Evolutionary conservation across 345 rosid species (phyloP).

Genomic region (Excoecaria agallocha): DNA sequence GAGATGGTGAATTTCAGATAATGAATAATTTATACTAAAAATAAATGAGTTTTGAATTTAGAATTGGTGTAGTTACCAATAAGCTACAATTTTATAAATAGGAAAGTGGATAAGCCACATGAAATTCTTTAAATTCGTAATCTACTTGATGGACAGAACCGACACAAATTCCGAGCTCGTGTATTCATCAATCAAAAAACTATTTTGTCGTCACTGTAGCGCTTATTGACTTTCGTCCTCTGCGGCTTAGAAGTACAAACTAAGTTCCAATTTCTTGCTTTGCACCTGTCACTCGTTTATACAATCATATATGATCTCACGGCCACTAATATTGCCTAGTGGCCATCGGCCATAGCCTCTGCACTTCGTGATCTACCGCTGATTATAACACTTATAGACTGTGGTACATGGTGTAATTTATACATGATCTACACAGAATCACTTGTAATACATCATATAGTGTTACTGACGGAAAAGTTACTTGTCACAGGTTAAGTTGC

Average conservation of each 20-base stretch:
- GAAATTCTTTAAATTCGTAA: neutral
- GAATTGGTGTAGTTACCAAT: no score
- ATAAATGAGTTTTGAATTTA: no score
- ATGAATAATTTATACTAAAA: no score
- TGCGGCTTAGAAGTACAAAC: neutral
- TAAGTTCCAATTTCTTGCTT: conserved; percentile 7
- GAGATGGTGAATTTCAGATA: no score
- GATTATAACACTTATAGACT: neutral
- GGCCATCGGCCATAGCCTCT: conserved; percentile 28
- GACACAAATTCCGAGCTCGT: neutral
- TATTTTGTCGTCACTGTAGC: neutral
- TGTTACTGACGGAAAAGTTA: conserved; percentile 15
- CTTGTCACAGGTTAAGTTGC: conserved; percentile 8
- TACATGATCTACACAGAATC: conserved; percentile 9
- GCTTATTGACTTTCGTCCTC: neutral
- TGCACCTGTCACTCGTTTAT: conserved; percentile 2
- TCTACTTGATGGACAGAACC: neutral
- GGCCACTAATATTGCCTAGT: conserved; percentile 23
- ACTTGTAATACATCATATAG: conserved; percentile 1
- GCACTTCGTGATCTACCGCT: conserved; percentile 21
- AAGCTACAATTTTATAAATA: no score
- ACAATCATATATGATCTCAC: neutral
- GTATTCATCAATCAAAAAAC: neutral
- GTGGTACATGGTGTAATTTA: conserved; percentile 18
- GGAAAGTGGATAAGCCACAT: neutral